Evolutionary conservation across 2,329 filamentous ascomycete species (phyloP), one percentile per base, ranked within the genome.

Genomic region (Trichoderma simmonsii): DNA sequence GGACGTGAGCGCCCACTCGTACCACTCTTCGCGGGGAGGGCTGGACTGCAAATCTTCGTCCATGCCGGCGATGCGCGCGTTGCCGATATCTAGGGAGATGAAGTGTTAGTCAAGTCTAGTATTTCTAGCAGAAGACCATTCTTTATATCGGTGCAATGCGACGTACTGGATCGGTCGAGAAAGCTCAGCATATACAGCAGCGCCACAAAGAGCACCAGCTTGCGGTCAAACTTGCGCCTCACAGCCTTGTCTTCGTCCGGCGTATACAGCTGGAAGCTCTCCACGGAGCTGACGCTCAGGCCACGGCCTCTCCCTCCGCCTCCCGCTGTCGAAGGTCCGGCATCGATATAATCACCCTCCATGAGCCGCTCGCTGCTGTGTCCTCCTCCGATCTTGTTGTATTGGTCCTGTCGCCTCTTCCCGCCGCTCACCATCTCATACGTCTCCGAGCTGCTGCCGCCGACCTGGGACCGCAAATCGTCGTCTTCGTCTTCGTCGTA

Each of bases 101-200:
- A 18, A 14, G 48, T 54, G 56, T 69, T 48, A 32, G 70, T 43
- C 48, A 24, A 54, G n/a, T 54, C 9, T 2, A 14, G n/a, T 1
- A 3, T 24, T 12, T 24, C n/a, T 5, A 2, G 12, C 12, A 51
- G 2, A 51, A 14, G 4, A 51, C 1, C 2, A 51, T 51, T 24
- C 21, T 14, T 51, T 28, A 26, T 30, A 51, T 54, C 11, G 24
- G 4, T 15, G 7, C 2, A n/a, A n/a, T 24, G 51, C 21, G 32
- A 83, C 86, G 74, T 84, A 94, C 93, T 97, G 21, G 93, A 95
- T 75, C 94, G 87, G 80, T 97, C 94, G 75, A 97, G 82, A 79
- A 97, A 97, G 74, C 91, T 92, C 73, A 97, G 84, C 85, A 97
- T 88, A 79, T 96, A 98, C 14, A 97, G 85, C 72, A 95, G 80